A percentile compares a stretch with the other conserved stretches of the same genome.
Evolutionary conservation across 1,284 basidiomycete species (phyloP).

Genomic region (Meira nashicola): DNA sequence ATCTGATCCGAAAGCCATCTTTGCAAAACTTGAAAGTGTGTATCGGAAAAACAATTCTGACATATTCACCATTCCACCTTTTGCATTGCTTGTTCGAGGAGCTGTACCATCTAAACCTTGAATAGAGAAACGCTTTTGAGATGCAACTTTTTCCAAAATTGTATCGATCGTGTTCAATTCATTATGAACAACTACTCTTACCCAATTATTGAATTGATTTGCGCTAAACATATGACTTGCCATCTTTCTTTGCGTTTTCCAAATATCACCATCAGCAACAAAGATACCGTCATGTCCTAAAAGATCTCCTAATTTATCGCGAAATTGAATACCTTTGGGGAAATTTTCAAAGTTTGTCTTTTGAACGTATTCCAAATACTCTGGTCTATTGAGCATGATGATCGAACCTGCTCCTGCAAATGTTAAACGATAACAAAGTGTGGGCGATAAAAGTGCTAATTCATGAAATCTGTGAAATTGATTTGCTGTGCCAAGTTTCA

Average conservation of each 20-base stretch:
- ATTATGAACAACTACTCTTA: constrained; percentile 33
- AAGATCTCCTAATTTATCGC: constrained; percentile 27
- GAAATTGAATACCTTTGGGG: constrained; percentile 31
- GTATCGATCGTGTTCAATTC: constrained; percentile 30
- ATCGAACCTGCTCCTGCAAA: constrained; percentile 19
- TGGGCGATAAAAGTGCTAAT: not conserved
- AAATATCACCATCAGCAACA: constrained; percentile 43
- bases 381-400: constrained; percentile 25
- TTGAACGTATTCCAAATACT: constrained; percentile 48
- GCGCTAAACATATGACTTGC: constrained; percentile 43
- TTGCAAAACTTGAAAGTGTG: constrained; percentile 34
- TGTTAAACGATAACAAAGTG: not conserved
- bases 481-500: constrained; percentile 5
- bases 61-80: constrained; percentile 5
- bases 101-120: not conserved
- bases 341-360: constrained; percentile 50
- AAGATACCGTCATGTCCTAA: constrained; percentile 38
- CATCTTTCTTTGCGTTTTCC: constrained; percentile 47
- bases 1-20: constrained; percentile 26
- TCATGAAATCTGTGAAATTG: constrained; percentile 11
- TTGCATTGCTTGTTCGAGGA: constrained; percentile 6
- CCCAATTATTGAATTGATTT: constrained; percentile 38
- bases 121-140: not conserved
- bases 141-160: constrained; percentile 22
- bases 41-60: constrained; percentile 38